These are phyloP conservation scores for Globisporangium spiculum DNA, from an alignment of 352 stramenopile species.

Conservation along the genomic window DNA sequence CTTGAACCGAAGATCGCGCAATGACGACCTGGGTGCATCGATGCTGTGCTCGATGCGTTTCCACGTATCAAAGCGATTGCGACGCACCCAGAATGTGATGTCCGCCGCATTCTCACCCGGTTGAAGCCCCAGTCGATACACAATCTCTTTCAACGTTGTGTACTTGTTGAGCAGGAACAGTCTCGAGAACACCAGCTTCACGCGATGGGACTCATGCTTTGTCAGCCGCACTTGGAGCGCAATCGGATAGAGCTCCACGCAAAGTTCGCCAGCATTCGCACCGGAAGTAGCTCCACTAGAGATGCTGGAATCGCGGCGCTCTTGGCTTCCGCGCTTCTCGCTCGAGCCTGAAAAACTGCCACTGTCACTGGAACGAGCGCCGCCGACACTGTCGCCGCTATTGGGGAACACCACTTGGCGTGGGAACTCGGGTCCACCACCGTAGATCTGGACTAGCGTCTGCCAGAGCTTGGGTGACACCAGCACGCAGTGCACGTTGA, in stretches of 20 bases:
- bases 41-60: slow-evolving; percentile 52
- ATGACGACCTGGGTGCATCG: slow-evolving; percentile 34
- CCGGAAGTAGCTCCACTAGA: background rate
- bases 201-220: slow-evolving; percentile 48
- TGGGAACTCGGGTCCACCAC: slow-evolving; percentile 51
- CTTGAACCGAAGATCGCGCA: slow-evolving; percentile 40
- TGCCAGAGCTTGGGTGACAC: slow-evolving; percentile 44
- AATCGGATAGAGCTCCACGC: slow-evolving; percentile 57
- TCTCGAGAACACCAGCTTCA: slow-evolving; percentile 56
- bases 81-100: slow-evolving; percentile 62
- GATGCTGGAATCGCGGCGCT: background rate
- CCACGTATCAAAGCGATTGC: slow-evolving; percentile 55
- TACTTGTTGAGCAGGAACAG: slow-evolving; percentile 35
- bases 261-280: background rate
- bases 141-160: slow-evolving; percentile 55
- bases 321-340: background rate
- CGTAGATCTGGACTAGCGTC: slow-evolving; percentile 48
- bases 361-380: background rate
- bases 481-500: slow-evolving; percentile 47
- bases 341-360: background rate
- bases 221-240: slow-evolving; percentile 52
- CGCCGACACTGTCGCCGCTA: background rate
- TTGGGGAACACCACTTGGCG: slow-evolving; percentile 34
- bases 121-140: slow-evolving; percentile 51
- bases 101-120: slow-evolving; percentile 51